phyloP scores from a whole-genome alignment of 163 green algal genomes.

The Scenedesmus sp. region DNA sequence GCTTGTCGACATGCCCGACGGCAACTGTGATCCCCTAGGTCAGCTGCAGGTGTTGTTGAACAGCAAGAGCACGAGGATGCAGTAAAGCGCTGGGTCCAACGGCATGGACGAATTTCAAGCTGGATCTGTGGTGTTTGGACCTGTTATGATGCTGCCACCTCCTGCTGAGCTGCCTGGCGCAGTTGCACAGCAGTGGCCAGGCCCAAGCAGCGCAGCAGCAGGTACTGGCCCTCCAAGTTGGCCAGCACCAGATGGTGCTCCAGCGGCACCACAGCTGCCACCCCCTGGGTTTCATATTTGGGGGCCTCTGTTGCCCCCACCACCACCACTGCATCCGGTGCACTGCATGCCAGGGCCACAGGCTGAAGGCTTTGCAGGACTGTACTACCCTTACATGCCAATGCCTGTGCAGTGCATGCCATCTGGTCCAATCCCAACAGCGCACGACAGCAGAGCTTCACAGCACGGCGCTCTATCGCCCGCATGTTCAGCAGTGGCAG shows the following conservation, averaged over 20 bases:
- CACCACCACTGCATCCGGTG: background rate
- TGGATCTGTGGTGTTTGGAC: background rate
- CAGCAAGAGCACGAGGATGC: background rate
- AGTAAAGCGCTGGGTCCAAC: background rate
- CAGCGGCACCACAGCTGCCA: background rate
- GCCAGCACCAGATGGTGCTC: background rate
- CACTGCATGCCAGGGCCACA: slow-evolving; percentile 10
- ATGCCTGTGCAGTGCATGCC: background rate
- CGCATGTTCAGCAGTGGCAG: background rate
- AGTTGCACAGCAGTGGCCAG: background rate
- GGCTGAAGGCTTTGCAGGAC: background rate
- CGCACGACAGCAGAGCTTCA: background rate
- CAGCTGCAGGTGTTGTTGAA: slow-evolving; percentile 1
- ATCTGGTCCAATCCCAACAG: background rate
- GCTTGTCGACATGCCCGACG: background rate
- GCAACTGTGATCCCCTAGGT: background rate
- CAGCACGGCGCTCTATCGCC: background rate
- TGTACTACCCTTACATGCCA: background rate
- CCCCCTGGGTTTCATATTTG: background rate
- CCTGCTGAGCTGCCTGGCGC: background rate
- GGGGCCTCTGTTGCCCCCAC: background rate
- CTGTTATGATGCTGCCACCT: background rate
- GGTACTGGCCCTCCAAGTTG: background rate
- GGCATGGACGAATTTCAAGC: background rate
- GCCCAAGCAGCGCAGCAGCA: background rate